Percentiles rank a stretch among this genome's conserved stretches.
Evolutionary conservation across 805 yeast genomes (phyloP).

Genomic region (Torulaspora quercuum): DNA sequence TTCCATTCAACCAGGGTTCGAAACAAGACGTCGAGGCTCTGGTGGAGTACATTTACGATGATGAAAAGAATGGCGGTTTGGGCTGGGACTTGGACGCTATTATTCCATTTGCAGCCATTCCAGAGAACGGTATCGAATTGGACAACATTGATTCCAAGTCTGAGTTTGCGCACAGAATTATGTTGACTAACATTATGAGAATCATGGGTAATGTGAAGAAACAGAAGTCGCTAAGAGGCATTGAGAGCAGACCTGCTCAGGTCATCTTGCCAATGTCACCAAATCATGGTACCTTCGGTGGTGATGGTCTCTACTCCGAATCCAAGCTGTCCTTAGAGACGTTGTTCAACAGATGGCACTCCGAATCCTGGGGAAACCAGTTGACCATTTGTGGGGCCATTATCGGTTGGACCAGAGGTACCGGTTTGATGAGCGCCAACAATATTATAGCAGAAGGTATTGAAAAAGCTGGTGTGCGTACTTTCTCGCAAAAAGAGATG

Average conservation of each 20-base stretch:
- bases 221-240: conserved; percentile 69
- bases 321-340: conserved; percentile 95
- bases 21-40: conserved; percentile 87
- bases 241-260: conserved; percentile 97
- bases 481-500: conserved; percentile 98
- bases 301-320: conserved; percentile 97
- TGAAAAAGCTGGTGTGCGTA: conserved; percentile 92
- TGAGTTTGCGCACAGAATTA: conserved; percentile 96
- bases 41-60: conserved; percentile 79
- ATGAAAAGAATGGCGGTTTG: conserved; percentile 79
- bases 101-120: conserved; percentile 98
- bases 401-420: conserved; percentile 99
- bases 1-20: conserved; percentile 98
- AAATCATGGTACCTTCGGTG: conserved; percentile 98
- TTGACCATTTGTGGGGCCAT: conserved; percentile 97
- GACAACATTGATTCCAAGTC: conserved; percentile 91
- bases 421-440: conserved; percentile 97
- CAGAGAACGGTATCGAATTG: conserved; percentile 96
- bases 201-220: conserved; percentile 86
- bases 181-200: conserved; percentile 93
- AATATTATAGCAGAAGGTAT: conserved; percentile 97
- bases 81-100: conserved; percentile 98
- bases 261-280: conserved; percentile 95
- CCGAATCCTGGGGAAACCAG: conserved; percentile 94
- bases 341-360: conserved; percentile 96